Conservation (phyloP, 2,329 filamentous ascomycete species). For the Ophiostoma australiae region DNA sequence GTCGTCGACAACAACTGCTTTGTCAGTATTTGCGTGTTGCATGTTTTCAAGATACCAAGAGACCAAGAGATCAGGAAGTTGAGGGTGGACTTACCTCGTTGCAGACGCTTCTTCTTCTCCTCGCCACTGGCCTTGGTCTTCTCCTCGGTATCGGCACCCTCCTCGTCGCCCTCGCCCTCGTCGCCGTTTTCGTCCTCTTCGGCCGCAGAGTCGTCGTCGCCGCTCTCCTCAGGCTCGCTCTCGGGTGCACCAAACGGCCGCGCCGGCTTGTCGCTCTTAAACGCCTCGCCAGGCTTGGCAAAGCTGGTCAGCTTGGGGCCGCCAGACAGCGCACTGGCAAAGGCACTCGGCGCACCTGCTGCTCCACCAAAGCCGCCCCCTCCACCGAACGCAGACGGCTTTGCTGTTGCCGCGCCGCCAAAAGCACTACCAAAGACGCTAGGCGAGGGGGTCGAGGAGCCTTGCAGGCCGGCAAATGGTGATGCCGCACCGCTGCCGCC, state of each 20-base stretch:
- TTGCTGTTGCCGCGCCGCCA: slow-evolving; percentile 34
- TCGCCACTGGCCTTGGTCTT: slow-evolving; percentile 39
- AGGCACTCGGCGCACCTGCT: slow-evolving; percentile 33
- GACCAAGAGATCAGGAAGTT: too few relatives aligned
- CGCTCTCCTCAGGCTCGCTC: slow-evolving; percentile 54
- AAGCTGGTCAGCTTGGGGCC: slow-evolving; percentile 60
- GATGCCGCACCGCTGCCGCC: slow-evolving; percentile 39
- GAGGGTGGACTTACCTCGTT: slow-evolving; percentile 72
- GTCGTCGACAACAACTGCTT: slow-evolving; percentile 65
- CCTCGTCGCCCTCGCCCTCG: slow-evolving; percentile 36
- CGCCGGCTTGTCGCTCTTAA: slow-evolving; percentile 56
- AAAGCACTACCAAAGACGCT: slow-evolving; percentile 29
- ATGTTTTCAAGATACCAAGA: background rate
- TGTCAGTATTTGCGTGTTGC: slow-evolving; percentile 30
- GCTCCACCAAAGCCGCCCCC: slow-evolving; percentile 12
- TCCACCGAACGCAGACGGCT: slow-evolving; percentile 31
- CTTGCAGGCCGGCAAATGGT: slow-evolving; percentile 39
- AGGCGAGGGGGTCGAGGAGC: slow-evolving; percentile 28
- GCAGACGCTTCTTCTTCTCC: slow-evolving; percentile 61
- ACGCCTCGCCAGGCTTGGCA: slow-evolving; percentile 54
- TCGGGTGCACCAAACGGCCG: slow-evolving; percentile 75
- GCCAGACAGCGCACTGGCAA: slow-evolving; percentile 38
- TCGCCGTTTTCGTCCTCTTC: slow-evolving; percentile 48
- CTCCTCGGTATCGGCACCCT: slow-evolving; percentile 40
- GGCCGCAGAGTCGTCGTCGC: slow-evolving; percentile 35